phyloP scores from a whole-genome alignment of 805 yeast species.

The Kuraishia ogatae region DNA sequence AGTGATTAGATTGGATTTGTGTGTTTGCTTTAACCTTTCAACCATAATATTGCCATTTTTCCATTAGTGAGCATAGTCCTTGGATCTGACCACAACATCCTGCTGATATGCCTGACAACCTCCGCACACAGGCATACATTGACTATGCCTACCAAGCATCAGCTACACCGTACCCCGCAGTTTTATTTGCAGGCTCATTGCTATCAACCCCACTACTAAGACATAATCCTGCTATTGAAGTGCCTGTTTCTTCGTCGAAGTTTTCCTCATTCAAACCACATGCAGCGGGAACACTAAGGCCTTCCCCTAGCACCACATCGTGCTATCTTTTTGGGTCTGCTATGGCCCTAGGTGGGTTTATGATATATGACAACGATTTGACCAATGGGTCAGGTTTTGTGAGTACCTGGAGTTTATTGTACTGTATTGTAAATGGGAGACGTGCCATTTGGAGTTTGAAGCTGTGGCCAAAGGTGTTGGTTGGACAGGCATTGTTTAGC shows the following conservation, averaged over 20 bases:
- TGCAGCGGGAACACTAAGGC: conserved; percentile 3
- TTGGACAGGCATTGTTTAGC: conserved; percentile 52
- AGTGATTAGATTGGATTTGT: no score
- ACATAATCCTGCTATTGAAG: conserved; percentile 11
- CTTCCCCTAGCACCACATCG: conserved; percentile 29
- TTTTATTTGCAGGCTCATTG: conserved; percentile 28
- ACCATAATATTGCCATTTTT: no score
- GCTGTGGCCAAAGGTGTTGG: conserved; percentile 52
- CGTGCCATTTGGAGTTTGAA: conserved; percentile 47
- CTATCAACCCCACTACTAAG: conserved; percentile 25
- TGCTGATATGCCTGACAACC: no score
- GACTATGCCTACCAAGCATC: conserved; percentile 16
- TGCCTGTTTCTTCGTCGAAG: neutral
- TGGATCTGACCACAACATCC: no score
- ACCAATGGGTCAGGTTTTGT: conserved; percentile 75
- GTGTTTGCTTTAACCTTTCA: no score
- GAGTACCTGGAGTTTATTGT: conserved; percentile 75
- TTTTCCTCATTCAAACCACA: conserved; percentile 6
- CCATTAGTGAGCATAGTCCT: no score
- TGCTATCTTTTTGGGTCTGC: conserved; percentile 55
- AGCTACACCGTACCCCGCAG: conserved; percentile 39
- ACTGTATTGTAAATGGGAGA: conserved; percentile 61
- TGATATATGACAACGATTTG: conserved; percentile 68
- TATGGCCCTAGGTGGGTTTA: conserved; percentile 59
- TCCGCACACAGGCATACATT: no score